Base-by-base conservation (phyloP, 164 flowering plant genomes). In the Magnolia officinalis region DNA sequence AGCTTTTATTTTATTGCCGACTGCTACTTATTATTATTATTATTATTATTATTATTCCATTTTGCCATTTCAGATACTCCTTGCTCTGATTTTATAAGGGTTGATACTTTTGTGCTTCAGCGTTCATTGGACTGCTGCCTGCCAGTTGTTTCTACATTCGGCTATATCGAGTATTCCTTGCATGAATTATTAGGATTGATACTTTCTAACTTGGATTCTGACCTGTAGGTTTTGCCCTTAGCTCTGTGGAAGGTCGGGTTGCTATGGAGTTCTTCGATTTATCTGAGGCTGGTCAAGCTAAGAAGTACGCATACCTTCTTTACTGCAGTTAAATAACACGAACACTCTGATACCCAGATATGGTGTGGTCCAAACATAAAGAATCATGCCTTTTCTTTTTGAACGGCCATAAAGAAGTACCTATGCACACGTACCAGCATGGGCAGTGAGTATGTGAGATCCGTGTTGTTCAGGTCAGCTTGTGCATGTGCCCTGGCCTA, bases 241-340 rank as follows among this genome's bases (percentile, higher is more conserved):
- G 99, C 84, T 94, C 98, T 45, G 97, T 94, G 64, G 99, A 96
- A 86, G 99, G 99, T 61, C 88, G 97, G 20, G 95, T 95, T 77
- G 95, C 98, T 1, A 96, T 94, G 98, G 99, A 96, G 78, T 96
- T 94, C 72, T 96, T 96, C 84, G 98, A 96, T 83, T 92, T 87
- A n/a, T 91, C 98, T 21, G 98, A 94, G 80, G 86, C 91, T 73
- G 91, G 97, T 76, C 99, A 96, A 84, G 83, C 95, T 20, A 96
- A 96, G 78, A 96, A 94, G 99, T 96, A 86, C 19, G 92, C 80
- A 69, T 76, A 2, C 29, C 51, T 45, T 68, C 11, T 65, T 20
- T 59, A 37, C 45, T 37, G 45, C 45, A 37, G 45, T 37, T 37
- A 3, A 37, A 37, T 37, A 37, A 37, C 45, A 37, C 45, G 45